Evolutionary conservation across 2,329 filamentous ascomycete genomes (phyloP).

Genomic region (Tolypocladium tropicale): DNA sequence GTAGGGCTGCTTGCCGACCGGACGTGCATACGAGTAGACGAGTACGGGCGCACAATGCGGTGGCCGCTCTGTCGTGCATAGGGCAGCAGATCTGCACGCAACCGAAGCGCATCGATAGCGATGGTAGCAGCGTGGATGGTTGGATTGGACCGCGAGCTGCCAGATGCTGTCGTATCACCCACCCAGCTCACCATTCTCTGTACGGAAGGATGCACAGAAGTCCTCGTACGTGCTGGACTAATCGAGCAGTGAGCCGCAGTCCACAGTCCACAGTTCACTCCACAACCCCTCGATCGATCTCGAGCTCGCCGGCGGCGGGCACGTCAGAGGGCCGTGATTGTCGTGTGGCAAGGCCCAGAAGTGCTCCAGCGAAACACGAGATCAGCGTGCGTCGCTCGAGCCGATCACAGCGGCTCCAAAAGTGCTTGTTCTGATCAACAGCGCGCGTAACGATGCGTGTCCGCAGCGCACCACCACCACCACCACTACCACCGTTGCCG

Average conservation of each 20-base stretch:
- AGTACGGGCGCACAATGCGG: neutral
- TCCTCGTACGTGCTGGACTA: no score
- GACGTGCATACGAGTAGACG: neutral
- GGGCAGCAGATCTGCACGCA: neutral
- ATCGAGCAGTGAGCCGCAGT: no score
- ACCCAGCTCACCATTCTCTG: neutral
- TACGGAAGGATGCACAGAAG: no score
- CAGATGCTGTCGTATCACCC: neutral
- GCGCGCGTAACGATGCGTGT: no score
- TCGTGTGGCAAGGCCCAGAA: neutral
- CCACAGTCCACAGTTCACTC: neutral
- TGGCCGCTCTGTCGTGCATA: neutral
- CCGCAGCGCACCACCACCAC: no score
- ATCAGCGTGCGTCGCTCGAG: neutral
- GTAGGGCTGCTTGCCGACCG: neutral
- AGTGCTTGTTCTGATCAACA: neutral
- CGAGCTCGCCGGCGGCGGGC: neutral
- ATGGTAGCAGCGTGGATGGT: neutral
- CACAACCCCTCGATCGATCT: neutral
- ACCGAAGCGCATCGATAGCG: neutral
- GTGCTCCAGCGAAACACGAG: neutral
- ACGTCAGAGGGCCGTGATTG: neutral
- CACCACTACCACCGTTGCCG: no score
- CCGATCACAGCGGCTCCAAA: neutral
- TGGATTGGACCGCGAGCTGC: neutral